Evolutionary conservation across 1,139 yeast genomes (phyloP).

Genomic region (Suhomyces terraborum): DNA sequence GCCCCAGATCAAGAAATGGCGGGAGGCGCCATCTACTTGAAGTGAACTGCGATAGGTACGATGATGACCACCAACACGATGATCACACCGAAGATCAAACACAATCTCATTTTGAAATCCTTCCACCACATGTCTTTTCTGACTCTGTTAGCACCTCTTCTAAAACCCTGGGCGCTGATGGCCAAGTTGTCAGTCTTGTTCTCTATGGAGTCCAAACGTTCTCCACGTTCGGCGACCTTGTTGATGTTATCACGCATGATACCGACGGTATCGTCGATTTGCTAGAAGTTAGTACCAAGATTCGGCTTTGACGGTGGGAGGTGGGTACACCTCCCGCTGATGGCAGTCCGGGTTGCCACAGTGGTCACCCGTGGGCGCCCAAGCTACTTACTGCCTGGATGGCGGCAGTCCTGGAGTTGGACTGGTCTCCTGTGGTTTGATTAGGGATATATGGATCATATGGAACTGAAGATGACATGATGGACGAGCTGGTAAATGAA

Average conservation of each 20-base stretch:
- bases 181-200: constrained; percentile 94
- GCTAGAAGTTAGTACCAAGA: constrained; percentile 49
- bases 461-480: constrained; percentile 80
- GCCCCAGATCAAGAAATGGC: neutral
- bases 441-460: constrained; percentile 88
- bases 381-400: constrained; percentile 69
- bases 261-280: constrained; percentile 96
- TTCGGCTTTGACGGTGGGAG: neutral
- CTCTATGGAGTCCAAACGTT: constrained; percentile 87
- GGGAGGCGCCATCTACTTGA: constrained; percentile 35
- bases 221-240: constrained; percentile 94
- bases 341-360: neutral
- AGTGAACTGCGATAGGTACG: constrained; percentile 93
- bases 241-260: constrained; percentile 97
- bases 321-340: neutral
- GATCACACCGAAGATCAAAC: constrained; percentile 78
- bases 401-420: constrained; percentile 74
- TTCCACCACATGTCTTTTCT: constrained; percentile 99
- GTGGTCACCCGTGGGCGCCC: neutral
- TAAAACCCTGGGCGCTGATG: constrained; percentile 91
- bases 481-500: neutral
- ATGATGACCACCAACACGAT: constrained; percentile 84
- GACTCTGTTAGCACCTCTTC: constrained; percentile 95
- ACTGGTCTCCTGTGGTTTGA: constrained; percentile 53
- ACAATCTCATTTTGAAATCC: constrained; percentile 94